phyloP scores from a whole-genome alignment of 371 early-diverging fungal genomes.

The Mortierella sp. region DNA sequence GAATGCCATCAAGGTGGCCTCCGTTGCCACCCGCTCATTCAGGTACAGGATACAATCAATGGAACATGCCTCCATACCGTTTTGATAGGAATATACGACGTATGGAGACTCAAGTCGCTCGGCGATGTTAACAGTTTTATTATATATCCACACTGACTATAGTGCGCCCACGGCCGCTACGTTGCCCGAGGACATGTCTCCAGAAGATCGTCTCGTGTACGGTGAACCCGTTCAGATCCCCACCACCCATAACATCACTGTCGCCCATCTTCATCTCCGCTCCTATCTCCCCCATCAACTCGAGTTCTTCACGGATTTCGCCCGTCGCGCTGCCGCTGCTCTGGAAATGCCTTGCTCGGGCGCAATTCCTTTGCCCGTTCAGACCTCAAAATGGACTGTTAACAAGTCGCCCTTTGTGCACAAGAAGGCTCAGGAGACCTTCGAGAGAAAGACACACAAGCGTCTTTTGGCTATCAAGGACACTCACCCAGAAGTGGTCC shows the following conservation, averaged over 20 bases:
- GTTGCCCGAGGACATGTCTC: conserved; percentile 38
- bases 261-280: conserved; percentile 79
- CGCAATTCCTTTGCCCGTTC: conserved; percentile 80
- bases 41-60: conserved; percentile 29
- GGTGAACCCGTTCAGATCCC: conserved; percentile 61
- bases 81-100: too few relatives aligned
- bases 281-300: conserved; percentile 83
- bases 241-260: conserved; percentile 74
- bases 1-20: conserved; percentile 23
- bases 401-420: conserved; percentile 95
- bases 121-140: too few relatives aligned
- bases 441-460: conserved; percentile 92
- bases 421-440: conserved; percentile 96
- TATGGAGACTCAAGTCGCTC: too few relatives aligned
- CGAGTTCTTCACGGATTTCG: conserved; percentile 90
- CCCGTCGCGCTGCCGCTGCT: conserved; percentile 82
- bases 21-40: conserved; percentile 38
- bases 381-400: conserved; percentile 89
- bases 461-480: conserved; percentile 88
- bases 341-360: conserved; percentile 84
- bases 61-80: neutral
- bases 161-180: conserved; percentile 10
- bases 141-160: neutral
- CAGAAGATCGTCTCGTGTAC: conserved; percentile 50
- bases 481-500: conserved; percentile 78